Conservation (phyloP, 805 yeast genomes). For the Candida schatavii region DNA sequence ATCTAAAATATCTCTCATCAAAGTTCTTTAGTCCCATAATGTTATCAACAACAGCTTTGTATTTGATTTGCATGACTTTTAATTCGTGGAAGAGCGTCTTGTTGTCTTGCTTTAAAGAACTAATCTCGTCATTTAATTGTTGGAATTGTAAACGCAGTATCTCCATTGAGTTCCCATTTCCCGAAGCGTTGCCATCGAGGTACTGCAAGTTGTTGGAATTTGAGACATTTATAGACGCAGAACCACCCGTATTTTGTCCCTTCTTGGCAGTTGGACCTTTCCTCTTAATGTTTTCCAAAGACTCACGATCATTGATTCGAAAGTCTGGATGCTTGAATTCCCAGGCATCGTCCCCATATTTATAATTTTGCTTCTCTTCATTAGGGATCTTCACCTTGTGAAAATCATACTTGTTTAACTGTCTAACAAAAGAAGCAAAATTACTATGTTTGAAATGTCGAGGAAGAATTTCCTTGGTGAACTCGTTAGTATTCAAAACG, state of each 20-base stretch:
- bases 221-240: slow-evolving; percentile 17
- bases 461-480: slow-evolving; percentile 85
- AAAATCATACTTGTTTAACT: slow-evolving; percentile 93
- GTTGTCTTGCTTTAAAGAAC: slow-evolving; percentile 30
- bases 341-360: slow-evolving; percentile 83
- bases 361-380: slow-evolving; percentile 51
- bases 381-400: slow-evolving; percentile 83
- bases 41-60: slow-evolving; percentile 62
- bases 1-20: slow-evolving; percentile 54
- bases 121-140: slow-evolving; percentile 29
- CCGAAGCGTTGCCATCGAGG: slow-evolving; percentile 8
- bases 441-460: slow-evolving; percentile 93
- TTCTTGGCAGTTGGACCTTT: slow-evolving; percentile 66
- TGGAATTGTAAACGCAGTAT: slow-evolving; percentile 13
- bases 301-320: slow-evolving; percentile 68
- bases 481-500: slow-evolving; percentile 85
- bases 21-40: slow-evolving; percentile 53
- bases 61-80: slow-evolving; percentile 50
- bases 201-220: slow-evolving; percentile 10
- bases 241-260: slow-evolving; percentile 21
- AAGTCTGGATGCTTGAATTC: slow-evolving; percentile 93
- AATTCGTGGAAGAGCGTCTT: slow-evolving; percentile 31
- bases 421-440: slow-evolving; percentile 94
- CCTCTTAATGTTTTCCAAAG: slow-evolving; percentile 82
- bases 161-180: background rate